Base-by-base conservation (phyloP, 1,139 yeast species). In the Nakaseomyces nivariensis region DNA sequence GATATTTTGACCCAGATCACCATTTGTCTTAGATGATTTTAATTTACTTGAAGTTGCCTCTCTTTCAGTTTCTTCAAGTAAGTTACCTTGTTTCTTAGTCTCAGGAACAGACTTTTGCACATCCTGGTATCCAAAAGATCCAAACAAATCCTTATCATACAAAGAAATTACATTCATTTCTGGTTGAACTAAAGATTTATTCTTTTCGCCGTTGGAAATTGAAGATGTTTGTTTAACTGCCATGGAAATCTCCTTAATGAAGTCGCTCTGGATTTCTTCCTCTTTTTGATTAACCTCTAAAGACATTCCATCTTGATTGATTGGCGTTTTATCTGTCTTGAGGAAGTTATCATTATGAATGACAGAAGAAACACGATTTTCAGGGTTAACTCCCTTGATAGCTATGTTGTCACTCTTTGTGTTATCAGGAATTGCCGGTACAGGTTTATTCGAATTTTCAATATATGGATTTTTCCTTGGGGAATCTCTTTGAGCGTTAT, bases 301-400 rank as follows among this genome's bases (percentile, higher is more conserved):
- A 29, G 9, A 7, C 31, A 29, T 29, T 7, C 9, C 31, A 29
- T n/a, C n/a, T n/a, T n/a, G n/a, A n/a, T 29, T 29, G 31, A 3
- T 17, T 17, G 22, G 22, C 1, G 22, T 17, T 17, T 17, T 17
- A 33, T 10, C 36, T 5, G 10, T 33, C 36, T 33, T 33, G 11
- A n/a, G n/a, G n/a, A 38, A 38, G 17, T 24, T 25, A 26, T 38
- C 22, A 33, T 45, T 48, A 33, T 52, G 49, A 24, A 48, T 31
- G 4, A 48, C 40, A 11, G 54, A 49, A 7, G 48, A 27, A 10
- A 26, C 25, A 11, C 40, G 31, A 11, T 38, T 25, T 10, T 38
- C 31, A 8, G n/a, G 24, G 11, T 22, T 11, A 5, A 4, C 10
- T 7, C 13, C 26, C 13, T 11, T 37, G 24, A 25, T 1, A 7